A percentile compares a stretch with the other conserved stretches of the same genome.
Conservation (phyloP, 257 asterid genomes). For the Primulina tabacum region DNA sequence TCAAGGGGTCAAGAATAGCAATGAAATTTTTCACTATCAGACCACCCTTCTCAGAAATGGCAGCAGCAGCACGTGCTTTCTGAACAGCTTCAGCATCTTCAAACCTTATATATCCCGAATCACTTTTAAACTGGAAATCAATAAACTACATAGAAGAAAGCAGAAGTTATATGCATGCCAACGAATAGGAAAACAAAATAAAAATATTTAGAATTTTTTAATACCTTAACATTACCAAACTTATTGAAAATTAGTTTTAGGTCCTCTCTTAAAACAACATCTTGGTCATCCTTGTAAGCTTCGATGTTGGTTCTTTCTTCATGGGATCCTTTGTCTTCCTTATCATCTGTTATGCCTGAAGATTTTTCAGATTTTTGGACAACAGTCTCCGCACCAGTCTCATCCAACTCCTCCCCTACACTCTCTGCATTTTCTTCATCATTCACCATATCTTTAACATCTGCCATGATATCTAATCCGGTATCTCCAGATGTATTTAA, state of each 20-base stretch:
- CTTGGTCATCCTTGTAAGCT: conserved; percentile 58
- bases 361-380: conserved; percentile 40
- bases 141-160: conserved; percentile 50
- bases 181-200: not conserved
- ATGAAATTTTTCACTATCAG: conserved; percentile 72
- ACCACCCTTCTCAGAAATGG: conserved; percentile 82
- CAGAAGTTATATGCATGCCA: not conserved
- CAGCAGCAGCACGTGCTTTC: conserved; percentile 94
- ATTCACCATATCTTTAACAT: conserved; percentile 27
- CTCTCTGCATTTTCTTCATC: conserved; percentile 33
- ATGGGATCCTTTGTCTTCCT: conserved; percentile 37
- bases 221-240: conserved; percentile 87
- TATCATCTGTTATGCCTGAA: conserved; percentile 29
- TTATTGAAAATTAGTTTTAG: conserved; percentile 57
- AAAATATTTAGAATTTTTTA: not conserved
- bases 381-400: conserved; percentile 34
- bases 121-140: conserved; percentile 71
- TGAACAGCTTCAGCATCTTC: conserved; percentile 76
- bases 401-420: conserved; percentile 41
- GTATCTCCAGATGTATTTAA: conserved; percentile 33
- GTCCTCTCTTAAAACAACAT: conserved; percentile 87
- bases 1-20: conserved; percentile 73
- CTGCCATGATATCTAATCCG: conserved; percentile 30
- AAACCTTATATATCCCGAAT: conserved; percentile 78
- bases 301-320: conserved; percentile 38